phyloP scores from a whole-genome alignment of 164 flowering plant genomes.

The Magnolia sinica region DNA sequence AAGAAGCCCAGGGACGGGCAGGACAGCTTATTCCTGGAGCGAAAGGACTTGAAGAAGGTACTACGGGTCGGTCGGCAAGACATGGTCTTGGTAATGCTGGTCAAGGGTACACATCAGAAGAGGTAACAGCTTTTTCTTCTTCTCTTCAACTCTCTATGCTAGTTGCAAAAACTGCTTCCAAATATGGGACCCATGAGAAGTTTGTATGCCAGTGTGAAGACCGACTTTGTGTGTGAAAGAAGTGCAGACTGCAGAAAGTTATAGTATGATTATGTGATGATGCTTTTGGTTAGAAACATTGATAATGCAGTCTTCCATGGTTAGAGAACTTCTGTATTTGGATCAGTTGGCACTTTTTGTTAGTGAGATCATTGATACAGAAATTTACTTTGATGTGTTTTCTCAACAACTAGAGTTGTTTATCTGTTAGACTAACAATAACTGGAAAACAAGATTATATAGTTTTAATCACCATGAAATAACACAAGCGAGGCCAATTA shows the following conservation, averaged over 20 bases:
- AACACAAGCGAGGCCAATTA: too few relatives aligned
- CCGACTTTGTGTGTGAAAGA: not conserved
- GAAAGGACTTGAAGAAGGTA: conserved; percentile 77
- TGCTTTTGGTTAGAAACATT: not conserved
- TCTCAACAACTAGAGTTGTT: not conserved
- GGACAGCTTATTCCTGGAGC: conserved; percentile 57
- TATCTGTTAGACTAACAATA: not conserved
- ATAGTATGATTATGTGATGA: not conserved
- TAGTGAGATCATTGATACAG: not conserved
- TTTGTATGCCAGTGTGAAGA: not conserved
- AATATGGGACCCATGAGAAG: not conserved
- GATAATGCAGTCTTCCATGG: not conserved
- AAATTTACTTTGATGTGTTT: not conserved
- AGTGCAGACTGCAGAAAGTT: not conserved
- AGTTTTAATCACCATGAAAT: too few relatives aligned
- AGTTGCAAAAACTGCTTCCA: not conserved
- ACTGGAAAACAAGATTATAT: too few relatives aligned
- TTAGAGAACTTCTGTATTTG: not conserved
- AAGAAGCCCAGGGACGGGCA: conserved; percentile 59
- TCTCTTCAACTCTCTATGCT: conserved; percentile 1
- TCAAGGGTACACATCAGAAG: conserved; percentile 97
- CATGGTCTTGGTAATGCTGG: conserved; percentile 96
- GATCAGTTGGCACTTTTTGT: not conserved
- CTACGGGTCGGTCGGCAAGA: conserved; percentile 51
- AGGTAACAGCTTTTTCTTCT: conserved; percentile 43